A percentile compares a stretch with the other conserved stretches of the same genome.
Conservation (phyloP, 2,329 filamentous ascomycete genomes). For the Mollisiaceae sp. region DNA sequence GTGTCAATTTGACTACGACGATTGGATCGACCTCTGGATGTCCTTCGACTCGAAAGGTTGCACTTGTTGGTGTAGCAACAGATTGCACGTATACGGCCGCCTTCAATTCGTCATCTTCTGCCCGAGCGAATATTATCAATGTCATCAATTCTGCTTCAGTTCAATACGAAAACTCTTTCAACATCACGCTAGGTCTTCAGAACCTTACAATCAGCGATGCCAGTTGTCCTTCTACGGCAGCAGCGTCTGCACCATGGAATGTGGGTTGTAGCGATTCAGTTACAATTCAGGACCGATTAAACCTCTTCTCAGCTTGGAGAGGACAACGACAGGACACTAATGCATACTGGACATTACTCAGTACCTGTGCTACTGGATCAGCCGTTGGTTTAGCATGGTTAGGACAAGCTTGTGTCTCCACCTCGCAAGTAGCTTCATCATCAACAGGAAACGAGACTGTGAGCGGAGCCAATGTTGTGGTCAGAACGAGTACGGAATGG, state of each 20-base stretch:
- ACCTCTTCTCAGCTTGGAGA: slow-evolving; percentile 88
- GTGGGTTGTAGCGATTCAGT: slow-evolving; percentile 67
- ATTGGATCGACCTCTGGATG: slow-evolving; percentile 88
- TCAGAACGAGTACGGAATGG: slow-evolving; percentile 84
- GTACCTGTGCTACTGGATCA: slow-evolving; percentile 73
- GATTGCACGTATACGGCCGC: slow-evolving; percentile 85
- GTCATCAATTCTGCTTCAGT: slow-evolving; percentile 87
- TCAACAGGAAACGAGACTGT: slow-evolving; percentile 70
- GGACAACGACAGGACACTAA: slow-evolving; percentile 78
- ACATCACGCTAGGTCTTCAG: slow-evolving; percentile 88
- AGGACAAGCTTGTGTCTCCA: slow-evolving; percentile 77
- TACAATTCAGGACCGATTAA: slow-evolving; percentile 78
- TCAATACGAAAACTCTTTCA: slow-evolving; percentile 89
- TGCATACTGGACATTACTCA: slow-evolving; percentile 88
- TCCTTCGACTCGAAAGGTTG: slow-evolving; percentile 87
- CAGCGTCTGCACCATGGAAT: slow-evolving; percentile 81
- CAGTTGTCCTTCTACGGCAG: slow-evolving; percentile 73
- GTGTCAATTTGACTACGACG: slow-evolving; percentile 75
- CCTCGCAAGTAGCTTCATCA: slow-evolving; percentile 58
- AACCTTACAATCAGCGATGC: slow-evolving; percentile 80
- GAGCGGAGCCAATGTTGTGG: slow-evolving; percentile 86
- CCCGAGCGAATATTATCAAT: slow-evolving; percentile 76
- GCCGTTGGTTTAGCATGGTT: slow-evolving; percentile 95
- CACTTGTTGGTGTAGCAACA: slow-evolving; percentile 87
- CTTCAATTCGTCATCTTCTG: slow-evolving; percentile 70